A percentile compares a stretch with the other conserved stretches of the same genome.
Evolutionary conservation across 2,329 filamentous ascomycete species (phyloP).

Genomic region (Capronia epimyces): DNA sequence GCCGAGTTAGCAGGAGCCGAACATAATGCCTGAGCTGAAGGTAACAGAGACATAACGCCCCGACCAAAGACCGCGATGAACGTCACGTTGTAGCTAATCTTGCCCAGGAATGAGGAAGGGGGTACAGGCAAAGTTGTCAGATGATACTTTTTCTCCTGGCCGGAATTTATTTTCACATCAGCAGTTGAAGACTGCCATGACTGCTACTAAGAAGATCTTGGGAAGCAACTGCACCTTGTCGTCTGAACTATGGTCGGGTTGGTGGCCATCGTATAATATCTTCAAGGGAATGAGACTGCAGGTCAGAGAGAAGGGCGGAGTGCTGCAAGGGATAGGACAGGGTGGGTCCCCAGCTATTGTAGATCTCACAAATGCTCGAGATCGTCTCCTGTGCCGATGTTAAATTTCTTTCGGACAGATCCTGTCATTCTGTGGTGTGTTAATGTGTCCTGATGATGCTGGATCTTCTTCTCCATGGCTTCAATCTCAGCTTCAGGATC

Average conservation of each 20-base stretch:
- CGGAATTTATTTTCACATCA: neutral
- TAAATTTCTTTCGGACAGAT: conserved; percentile 78
- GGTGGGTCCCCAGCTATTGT: conserved; percentile 2
- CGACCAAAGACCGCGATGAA: neutral
- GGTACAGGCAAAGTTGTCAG: neutral
- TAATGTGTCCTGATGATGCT: conserved; percentile 83
- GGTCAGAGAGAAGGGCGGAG: neutral
- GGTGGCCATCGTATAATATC: neutral
- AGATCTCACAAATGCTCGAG: conserved; percentile 41
- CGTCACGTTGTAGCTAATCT: conserved; percentile 12
- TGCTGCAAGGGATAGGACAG: conserved; percentile 18
- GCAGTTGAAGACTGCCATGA: neutral
- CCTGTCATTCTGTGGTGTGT: conserved; percentile 78
- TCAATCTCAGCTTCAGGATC: conserved; percentile 94
- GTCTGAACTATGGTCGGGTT: neutral
- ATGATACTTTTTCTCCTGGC: neutral
- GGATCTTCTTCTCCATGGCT: conserved; percentile 95
- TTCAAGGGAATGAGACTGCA: neutral
- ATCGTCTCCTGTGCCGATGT: conserved; percentile 63
- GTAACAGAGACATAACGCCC: conserved; percentile 1
- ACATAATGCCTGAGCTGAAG: neutral
- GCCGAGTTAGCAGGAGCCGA: conserved; percentile 4
- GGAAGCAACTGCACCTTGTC: neutral
- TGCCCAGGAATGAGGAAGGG: conserved; percentile 10
- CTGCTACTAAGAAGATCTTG: neutral